Percentiles rank a stretch among this genome's conserved stretches.
Evolutionary conservation across 352 stramenopile species (phyloP).

Genomic region (Phytopythium oedochilum): DNA sequence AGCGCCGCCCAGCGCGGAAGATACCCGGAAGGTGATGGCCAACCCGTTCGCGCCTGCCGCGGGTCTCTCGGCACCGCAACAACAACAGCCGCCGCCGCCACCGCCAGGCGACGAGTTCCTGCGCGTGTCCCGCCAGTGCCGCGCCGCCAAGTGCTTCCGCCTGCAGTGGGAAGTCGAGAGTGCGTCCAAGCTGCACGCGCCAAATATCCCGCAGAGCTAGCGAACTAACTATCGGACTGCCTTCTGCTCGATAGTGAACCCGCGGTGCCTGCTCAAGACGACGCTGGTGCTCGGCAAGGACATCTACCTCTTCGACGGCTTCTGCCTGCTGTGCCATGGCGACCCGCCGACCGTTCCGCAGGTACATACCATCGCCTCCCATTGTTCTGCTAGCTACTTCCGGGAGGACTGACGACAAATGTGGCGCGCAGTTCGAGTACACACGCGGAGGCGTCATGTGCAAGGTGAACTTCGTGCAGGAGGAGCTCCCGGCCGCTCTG

Average conservation of each 20-base stretch:
- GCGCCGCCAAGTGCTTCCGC: slow-evolving; percentile 58
- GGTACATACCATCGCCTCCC: slow-evolving; percentile 17
- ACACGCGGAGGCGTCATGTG: slow-evolving; percentile 74
- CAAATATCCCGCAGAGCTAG: too few species aligned
- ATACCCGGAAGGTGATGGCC: background rate
- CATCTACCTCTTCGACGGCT: slow-evolving; percentile 82
- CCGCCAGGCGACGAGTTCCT: slow-evolving; percentile 38
- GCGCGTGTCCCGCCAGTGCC: slow-evolving; percentile 60
- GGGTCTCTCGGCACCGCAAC: background rate
- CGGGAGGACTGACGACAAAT: slow-evolving; percentile 1
- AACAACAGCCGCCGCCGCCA: background rate
- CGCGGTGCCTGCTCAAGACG: slow-evolving; percentile 65
- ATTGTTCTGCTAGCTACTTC: background rate
- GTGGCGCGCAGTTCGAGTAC: slow-evolving; percentile 75
- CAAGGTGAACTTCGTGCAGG: slow-evolving; percentile 59
- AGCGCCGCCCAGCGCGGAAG: background rate
- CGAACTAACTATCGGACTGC: background rate
- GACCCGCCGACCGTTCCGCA: slow-evolving; percentile 49
- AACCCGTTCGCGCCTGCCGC: background rate
- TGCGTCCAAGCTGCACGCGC: slow-evolving; percentile 18
- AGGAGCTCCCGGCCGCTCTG: slow-evolving; percentile 53
- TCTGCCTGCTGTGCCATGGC: slow-evolving; percentile 77
- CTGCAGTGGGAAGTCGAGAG: slow-evolving; percentile 79
- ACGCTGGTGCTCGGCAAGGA: slow-evolving; percentile 52
- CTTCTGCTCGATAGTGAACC: slow-evolving; percentile 53